Evolutionary conservation across 2,329 filamentous ascomycete species (phyloP).

Genomic region (Cladosporium cucumerinum): DNA sequence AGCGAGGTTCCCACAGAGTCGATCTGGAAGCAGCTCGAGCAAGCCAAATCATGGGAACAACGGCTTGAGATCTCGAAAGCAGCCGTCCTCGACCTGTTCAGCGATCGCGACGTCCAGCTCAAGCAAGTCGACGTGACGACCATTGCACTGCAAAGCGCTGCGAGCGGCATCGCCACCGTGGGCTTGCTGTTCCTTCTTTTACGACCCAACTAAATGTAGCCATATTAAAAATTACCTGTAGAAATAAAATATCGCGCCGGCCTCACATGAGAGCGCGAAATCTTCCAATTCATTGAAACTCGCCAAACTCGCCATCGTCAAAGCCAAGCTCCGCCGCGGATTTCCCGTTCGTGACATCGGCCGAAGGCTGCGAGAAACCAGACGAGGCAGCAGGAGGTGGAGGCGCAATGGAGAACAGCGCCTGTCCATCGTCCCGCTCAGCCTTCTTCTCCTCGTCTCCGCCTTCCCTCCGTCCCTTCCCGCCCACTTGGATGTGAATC

Average conservation of each 20-base stretch:
- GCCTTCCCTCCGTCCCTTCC: conserved; percentile 47
- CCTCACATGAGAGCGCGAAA: not conserved
- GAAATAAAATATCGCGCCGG: conserved; percentile 3
- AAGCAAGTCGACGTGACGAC: conserved; percentile 46
- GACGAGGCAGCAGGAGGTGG: conserved; percentile 48
- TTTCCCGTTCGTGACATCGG: conserved; percentile 39
- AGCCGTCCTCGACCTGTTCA: conserved; percentile 36
- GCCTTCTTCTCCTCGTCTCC: conserved; percentile 35
- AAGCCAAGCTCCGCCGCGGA: conserved; percentile 66
- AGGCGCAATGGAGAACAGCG: conserved; percentile 70
- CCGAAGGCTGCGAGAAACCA: conserved; percentile 66
- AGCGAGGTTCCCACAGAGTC: not conserved
- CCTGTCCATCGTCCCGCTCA: conserved; percentile 42
- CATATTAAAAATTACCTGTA: conserved; percentile 11
- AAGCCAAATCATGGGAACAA: conserved; percentile 11
- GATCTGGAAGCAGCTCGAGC: conserved; percentile 7
- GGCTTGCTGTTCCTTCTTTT: conserved; percentile 35
- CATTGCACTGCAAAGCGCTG: conserved; percentile 44
- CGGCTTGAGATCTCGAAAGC: conserved; percentile 20
- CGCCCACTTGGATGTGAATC: conserved; percentile 74
- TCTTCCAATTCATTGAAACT: conserved; percentile 59
- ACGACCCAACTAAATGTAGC: conserved; percentile 23
- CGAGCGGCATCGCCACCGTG: conserved; percentile 39
- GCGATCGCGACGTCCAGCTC: conserved; percentile 44
- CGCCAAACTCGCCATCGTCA: conserved; percentile 84